Evolutionary conservation across 352 stramenopile genomes (phyloP).

Genomic region (Globisporangium cystogenes): DNA sequence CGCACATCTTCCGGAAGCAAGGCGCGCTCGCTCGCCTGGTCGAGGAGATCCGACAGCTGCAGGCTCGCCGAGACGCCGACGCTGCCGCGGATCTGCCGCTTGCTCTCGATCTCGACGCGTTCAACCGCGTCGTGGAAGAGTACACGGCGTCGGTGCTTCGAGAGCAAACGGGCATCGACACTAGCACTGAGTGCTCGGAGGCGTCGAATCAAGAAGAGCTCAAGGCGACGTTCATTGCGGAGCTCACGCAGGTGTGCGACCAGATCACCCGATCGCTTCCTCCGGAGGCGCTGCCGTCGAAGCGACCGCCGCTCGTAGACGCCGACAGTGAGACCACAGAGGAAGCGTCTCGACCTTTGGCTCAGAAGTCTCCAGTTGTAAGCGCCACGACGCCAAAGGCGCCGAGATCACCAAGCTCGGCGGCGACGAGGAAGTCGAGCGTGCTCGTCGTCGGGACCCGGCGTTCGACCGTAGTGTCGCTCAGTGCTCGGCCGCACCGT

Average conservation of each 20-base stretch:
- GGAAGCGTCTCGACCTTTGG: neutral
- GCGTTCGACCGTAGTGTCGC: neutral
- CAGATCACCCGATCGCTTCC: conserved; percentile 21
- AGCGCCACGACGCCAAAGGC: neutral
- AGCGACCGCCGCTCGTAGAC: neutral
- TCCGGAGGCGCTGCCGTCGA: conserved; percentile 3
- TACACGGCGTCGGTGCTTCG: conserved; percentile 19
- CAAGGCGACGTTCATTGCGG: conserved; percentile 17
- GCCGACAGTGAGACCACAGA: neutral
- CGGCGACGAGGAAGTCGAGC: conserved; percentile 3
- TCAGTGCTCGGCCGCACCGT: neutral
- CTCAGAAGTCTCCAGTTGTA: neutral
- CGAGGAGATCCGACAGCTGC: conserved; percentile 17
- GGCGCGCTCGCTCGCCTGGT: conserved; percentile 28
- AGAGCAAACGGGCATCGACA: conserved; percentile 3
- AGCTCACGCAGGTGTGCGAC: conserved; percentile 31
- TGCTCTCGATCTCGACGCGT: conserved; percentile 10
- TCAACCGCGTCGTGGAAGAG: conserved; percentile 24
- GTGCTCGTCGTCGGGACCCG: neutral
- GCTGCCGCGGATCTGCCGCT: neutral
- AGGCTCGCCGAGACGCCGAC: neutral
- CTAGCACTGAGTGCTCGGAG: neutral
- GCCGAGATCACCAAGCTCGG: neutral
- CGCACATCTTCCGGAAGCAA: conserved; percentile 44
- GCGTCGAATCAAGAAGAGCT: conserved; percentile 20